Base-by-base conservation (phyloP, 177 flowering plant species). In the Vitis hybrid region DNA sequence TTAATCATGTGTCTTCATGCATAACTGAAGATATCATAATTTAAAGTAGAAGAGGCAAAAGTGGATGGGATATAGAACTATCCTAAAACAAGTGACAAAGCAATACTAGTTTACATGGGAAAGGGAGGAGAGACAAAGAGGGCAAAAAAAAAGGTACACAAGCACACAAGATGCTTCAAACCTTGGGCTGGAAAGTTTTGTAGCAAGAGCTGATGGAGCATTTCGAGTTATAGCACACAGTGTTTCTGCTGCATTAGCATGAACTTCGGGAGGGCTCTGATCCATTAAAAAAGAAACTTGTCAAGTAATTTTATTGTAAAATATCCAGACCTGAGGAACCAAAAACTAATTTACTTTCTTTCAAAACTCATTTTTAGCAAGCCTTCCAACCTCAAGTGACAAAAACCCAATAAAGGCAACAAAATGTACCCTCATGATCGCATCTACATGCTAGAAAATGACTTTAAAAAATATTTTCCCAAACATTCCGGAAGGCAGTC, bases 171-270 rank as follows among this genome's bases (percentile, higher is more conserved):
- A 63, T 58, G 59, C n/a, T 32, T 73, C 80, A 81, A 77, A 94
- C 99, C 96, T 90, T 70, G 95, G 85, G 78, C 89, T 91, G 60
- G 92, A 89, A 55, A 94, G 88, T 82, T 89, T 91, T 58, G 86
- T 74, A 61, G 98, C 90, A 66, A 94, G 79, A 67, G 93, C 81
- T n/a, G 97, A 93, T 62, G 94, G 88, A 13, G 88, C 73, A 82
- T 87, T 92, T 69, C 97, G 84, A 63, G 92, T 87, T 61, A 94
- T 91, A 55, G 93, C 84, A 83, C 92, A 89, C 1, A 94, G 79
- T 65, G 96, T 90, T 82, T 94, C 99, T 21, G 97, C 93, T 67
- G 91, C 92, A 83, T 94, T 94, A 60, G 94, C 92, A 80, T 94
- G 98, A 75, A 94, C 99, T 81, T 93, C 98, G 67, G 97, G 84